Percentiles rank a stretch among this genome's conserved stretches.
Conservation (phyloP, 1,139 yeast genomes). For the Nakaseomyces uthaithaninus region DNA sequence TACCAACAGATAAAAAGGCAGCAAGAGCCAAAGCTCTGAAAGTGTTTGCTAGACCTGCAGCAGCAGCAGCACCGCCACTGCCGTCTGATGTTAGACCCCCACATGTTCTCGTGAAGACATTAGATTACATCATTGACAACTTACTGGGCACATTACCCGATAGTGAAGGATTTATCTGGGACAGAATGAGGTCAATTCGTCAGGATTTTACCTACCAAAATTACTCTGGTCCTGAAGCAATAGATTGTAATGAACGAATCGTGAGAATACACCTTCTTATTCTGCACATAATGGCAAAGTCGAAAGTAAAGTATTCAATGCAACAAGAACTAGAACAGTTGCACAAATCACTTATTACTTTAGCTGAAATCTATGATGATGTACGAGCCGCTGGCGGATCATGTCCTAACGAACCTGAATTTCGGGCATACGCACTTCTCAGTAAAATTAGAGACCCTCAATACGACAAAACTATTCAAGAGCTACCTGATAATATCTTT, state of each 20-base stretch:
- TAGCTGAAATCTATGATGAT: slow-evolving; percentile 81
- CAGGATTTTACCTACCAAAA: slow-evolving; percentile 97
- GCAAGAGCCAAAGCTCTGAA: slow-evolving; percentile 65
- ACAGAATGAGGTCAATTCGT: slow-evolving; percentile 92
- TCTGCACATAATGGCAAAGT: slow-evolving; percentile 79
- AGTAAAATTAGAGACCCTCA: slow-evolving; percentile 82
- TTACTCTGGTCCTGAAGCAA: slow-evolving; percentile 86
- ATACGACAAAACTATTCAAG: slow-evolving; percentile 66
- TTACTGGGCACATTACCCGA: slow-evolving; percentile 65
- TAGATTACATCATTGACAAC: slow-evolving; percentile 61
- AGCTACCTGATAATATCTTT: slow-evolving; percentile 52
- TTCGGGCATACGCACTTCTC: slow-evolving; percentile 76
- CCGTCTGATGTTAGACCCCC: slow-evolving; percentile 99
- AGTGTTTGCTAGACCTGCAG: slow-evolving; percentile 94
- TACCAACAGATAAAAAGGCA: slow-evolving; percentile 50
- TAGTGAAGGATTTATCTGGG: slow-evolving; percentile 93
- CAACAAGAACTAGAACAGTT: slow-evolving; percentile 95
- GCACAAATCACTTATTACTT: slow-evolving; percentile 82
- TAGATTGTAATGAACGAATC: slow-evolving; percentile 86
- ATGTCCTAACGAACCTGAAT: slow-evolving; percentile 86
- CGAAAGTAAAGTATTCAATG: slow-evolving; percentile 69
- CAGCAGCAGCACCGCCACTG: slow-evolving; percentile 96
- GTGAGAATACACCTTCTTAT: slow-evolving; percentile 81
- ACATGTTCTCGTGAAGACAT: slow-evolving; percentile 51
- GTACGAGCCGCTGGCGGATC: slow-evolving; percentile 59